Conservation (phyloP, 257 asterid species). For the Salvia hispanica region DNA sequence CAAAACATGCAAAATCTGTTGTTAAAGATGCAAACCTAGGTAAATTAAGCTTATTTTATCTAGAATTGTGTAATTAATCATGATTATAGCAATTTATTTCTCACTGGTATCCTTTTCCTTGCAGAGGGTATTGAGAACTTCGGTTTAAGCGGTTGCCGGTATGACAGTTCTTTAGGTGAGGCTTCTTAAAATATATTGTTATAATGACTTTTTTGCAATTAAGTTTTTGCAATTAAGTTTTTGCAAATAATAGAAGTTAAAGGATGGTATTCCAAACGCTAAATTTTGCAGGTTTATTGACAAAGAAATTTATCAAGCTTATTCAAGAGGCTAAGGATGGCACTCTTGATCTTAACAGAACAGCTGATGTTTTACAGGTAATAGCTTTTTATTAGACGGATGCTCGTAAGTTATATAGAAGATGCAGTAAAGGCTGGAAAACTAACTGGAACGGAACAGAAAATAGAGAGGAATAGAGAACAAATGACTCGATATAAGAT, state of each 20-base stretch:
- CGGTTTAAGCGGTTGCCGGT: slow-evolving; percentile 45
- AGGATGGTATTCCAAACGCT: neutral
- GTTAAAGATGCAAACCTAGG: slow-evolving; percentile 48
- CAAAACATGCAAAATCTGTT: slow-evolving; percentile 40
- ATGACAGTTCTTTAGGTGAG: slow-evolving; percentile 87
- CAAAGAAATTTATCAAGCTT: slow-evolving; percentile 68
- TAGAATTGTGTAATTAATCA: slow-evolving; percentile 10
- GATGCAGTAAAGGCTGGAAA: too few species aligned
- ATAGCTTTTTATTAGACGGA: neutral
- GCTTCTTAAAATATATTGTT: slow-evolving; percentile 6
- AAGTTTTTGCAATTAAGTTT: too few species aligned
- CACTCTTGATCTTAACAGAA: slow-evolving; percentile 68
- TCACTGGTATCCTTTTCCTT: slow-evolving; percentile 27
- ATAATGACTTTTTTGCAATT: neutral
- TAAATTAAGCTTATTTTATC: slow-evolving; percentile 28
- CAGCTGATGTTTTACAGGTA: slow-evolving; percentile 69
- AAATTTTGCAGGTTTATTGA: slow-evolving; percentile 64
- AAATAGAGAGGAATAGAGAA: too few species aligned
- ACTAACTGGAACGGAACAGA: too few species aligned
- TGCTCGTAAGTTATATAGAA: neutral
- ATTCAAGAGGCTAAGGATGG: slow-evolving; percentile 63
- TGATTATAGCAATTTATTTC: slow-evolving; percentile 20
- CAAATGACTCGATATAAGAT: too few species aligned
- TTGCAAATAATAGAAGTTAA: slow-evolving; percentile 5
- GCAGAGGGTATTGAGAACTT: slow-evolving; percentile 55